These are phyloP conservation scores for Dianthus caryophyllus DNA, from an alignment of 148 eudicot genomes.

Conservation along the genomic window DNA sequence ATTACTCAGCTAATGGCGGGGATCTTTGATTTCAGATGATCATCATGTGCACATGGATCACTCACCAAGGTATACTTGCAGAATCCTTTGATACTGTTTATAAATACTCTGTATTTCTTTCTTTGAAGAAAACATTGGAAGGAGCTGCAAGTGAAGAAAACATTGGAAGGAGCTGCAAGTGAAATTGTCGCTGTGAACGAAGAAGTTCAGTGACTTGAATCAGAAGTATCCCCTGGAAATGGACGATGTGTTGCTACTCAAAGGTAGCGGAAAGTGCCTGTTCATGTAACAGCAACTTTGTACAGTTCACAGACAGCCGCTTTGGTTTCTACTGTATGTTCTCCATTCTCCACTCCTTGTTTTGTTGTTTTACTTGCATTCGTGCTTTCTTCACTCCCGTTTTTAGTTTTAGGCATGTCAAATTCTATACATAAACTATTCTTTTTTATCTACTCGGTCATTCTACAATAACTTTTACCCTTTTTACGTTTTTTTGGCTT, in stretches of 20 bases:
- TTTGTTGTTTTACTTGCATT: background rate
- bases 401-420: no score
- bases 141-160: constrained; percentile 5
- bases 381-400: background rate
- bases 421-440: no score
- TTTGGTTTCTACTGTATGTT: background rate
- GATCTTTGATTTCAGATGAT: constrained; percentile 79
- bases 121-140: constrained; percentile 34
- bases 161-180: no score
- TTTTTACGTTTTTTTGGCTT: no score
- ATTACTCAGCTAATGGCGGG: constrained; percentile 73
- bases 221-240: background rate
- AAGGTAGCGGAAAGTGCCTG: background rate
- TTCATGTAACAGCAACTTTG: background rate
- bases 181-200: background rate
- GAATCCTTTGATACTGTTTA: background rate
- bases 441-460: no score
- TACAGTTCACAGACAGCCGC: background rate
- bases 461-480: no score
- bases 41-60: constrained; percentile 74
- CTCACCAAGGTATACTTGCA: constrained; percentile 80
- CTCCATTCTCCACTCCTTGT: background rate
- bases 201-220: background rate
- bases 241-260: background rate
- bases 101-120: no score